phyloP scores from a whole-genome alignment of 805 yeast genomes.

The Candida qinlingensis region DNA sequence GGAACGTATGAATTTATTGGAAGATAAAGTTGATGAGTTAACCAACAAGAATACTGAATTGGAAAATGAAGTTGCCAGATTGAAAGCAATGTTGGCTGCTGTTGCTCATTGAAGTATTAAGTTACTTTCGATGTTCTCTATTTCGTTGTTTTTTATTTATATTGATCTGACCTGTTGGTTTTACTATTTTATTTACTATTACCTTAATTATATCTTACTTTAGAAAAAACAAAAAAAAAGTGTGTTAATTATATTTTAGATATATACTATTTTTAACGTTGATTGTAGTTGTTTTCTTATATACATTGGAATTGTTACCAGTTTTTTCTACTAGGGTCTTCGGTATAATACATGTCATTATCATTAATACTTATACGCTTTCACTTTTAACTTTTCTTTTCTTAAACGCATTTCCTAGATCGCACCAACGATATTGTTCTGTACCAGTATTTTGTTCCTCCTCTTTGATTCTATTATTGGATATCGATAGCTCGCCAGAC shows the following conservation, averaged over 20 bases:
- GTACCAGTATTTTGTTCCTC: not conserved
- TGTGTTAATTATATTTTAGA: not conserved
- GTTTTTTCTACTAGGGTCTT: no score
- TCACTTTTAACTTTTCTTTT: no score
- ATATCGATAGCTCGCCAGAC: not conserved
- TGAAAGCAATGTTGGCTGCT: conserved; percentile 42
- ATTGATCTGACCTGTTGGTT: not conserved
- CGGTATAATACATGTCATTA: no score
- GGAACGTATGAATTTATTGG: conserved; percentile 82
- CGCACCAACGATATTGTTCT: no score
- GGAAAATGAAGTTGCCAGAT: conserved; percentile 57
- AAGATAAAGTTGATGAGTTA: conserved; percentile 65
- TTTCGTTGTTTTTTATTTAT: not conserved
- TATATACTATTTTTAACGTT: no score
- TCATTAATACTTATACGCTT: no score
- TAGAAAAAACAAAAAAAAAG: not conserved
- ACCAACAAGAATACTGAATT: conserved; percentile 53
- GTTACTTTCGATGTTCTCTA: not conserved
- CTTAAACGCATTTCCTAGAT: no score
- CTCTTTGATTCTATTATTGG: not conserved
- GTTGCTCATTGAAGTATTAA: conserved; percentile 4
- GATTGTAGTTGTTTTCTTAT: not conserved
- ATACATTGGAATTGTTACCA: no score
- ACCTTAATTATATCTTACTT: not conserved
- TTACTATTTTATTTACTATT: not conserved